A percentile compares a stretch with the other conserved stretches of the same genome.
These are phyloP conservation scores for Tricholoma flavovirens DNA, from an alignment of 768 basidiomycete genomes.

Conservation along the genomic window DNA sequence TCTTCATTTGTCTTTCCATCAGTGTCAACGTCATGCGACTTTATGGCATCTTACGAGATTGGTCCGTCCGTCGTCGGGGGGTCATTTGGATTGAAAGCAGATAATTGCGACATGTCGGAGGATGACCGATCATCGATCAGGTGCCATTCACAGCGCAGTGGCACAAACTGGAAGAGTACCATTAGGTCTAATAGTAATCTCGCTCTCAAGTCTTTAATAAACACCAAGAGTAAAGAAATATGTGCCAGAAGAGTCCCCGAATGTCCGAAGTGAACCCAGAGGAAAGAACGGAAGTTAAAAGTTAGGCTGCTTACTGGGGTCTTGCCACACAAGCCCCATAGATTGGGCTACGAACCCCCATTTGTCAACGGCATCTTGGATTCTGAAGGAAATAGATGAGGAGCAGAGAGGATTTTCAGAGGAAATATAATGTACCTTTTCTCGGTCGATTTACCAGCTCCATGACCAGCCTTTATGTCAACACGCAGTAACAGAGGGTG, in stretches of 20 bases:
- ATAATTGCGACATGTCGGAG: neutral
- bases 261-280: slow-evolving; percentile 6
- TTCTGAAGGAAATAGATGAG: slow-evolving; percentile 35
- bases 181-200: slow-evolving; percentile 4
- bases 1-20: neutral
- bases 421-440: slow-evolving; percentile 40
- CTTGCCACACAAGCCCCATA: slow-evolving; percentile 44
- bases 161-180: neutral
- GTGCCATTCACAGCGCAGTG: neutral
- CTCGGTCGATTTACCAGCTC: slow-evolving; percentile 72
- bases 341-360: slow-evolving; percentile 72
- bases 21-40: neutral
- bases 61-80: neutral
- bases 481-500: slow-evolving; percentile 72
- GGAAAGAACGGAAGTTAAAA: slow-evolving; percentile 11
- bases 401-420: neutral
- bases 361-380: slow-evolving; percentile 72
- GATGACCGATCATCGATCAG: neutral
- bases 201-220: slow-evolving; percentile 4
- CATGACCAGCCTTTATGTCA: slow-evolving; percentile 77
- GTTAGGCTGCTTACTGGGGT: slow-evolving; percentile 15
- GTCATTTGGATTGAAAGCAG: neutral
- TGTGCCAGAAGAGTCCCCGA: slow-evolving; percentile 2
- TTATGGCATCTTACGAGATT: neutral
- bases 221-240: slow-evolving; percentile 8